Conservation (phyloP, 2,329 filamentous ascomycete genomes). For the Xylaria sp. region DNA sequence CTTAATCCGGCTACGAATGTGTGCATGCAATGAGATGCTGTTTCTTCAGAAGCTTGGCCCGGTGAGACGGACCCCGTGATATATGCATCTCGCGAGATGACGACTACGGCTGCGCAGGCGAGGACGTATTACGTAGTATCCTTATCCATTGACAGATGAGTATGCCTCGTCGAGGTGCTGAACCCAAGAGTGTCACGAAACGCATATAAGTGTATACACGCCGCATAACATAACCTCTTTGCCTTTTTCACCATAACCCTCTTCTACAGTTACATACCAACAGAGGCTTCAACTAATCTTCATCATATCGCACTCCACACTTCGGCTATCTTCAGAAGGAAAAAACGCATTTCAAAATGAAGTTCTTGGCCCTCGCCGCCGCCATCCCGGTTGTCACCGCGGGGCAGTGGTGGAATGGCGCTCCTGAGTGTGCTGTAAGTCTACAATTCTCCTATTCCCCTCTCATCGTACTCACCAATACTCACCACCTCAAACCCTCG, state of each 20-base stretch:
- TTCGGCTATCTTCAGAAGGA: neutral
- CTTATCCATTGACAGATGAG: constrained; percentile 14
- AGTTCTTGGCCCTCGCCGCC: constrained; percentile 45
- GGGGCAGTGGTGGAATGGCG: constrained; percentile 55
- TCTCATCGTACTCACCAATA: neutral
- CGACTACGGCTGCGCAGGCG: constrained; percentile 35
- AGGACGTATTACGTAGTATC: neutral
- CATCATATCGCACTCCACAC: neutral
- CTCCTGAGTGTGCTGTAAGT: constrained; percentile 58
- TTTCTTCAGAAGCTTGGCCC: constrained; percentile 11
- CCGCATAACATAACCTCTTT: constrained; percentile 17
- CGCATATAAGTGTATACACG: constrained; percentile 44
- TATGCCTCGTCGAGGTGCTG: neutral
- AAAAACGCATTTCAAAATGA: constrained; percentile 48
- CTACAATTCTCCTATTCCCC: neutral
- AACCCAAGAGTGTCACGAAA: neutral
- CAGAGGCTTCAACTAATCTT: neutral
- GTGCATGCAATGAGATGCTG: constrained; percentile 8
- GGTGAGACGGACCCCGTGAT: constrained; percentile 17
- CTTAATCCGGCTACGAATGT: constrained; percentile 17
- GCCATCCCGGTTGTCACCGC: constrained; percentile 47
- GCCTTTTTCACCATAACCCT: neutral
- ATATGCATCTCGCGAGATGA: constrained; percentile 31
- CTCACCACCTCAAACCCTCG: neutral
- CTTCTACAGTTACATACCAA: neutral